Evolutionary conservation across 331 rosid species (phyloP).

Genomic region (Malus hybrid): DNA sequence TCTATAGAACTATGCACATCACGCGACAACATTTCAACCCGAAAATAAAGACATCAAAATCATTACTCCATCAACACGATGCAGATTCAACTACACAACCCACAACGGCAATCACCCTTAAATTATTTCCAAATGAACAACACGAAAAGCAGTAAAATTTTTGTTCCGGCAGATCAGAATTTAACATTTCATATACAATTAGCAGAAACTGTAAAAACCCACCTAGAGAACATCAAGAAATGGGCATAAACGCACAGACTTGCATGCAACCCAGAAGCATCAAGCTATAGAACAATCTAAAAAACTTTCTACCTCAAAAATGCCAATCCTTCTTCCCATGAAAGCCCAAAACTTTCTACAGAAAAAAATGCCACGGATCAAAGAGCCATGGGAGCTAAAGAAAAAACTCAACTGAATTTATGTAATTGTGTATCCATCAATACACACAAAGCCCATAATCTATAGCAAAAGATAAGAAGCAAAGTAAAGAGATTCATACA

Average conservation of each 20-base stretch:
- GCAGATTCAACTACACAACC: not conserved
- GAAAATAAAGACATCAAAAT: not conserved
- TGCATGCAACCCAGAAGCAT: constrained; percentile 8
- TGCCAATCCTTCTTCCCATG: constrained; percentile 4
- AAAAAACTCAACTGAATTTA: constrained; percentile 7
- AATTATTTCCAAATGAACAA: not conserved
- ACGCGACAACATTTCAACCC: not conserved
- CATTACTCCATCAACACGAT: not conserved
- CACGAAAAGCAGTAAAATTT: not conserved
- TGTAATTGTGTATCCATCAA: not conserved
- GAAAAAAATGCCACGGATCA: constrained; percentile 8
- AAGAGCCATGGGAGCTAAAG: constrained; percentile 2
- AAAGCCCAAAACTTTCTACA: constrained; percentile 7
- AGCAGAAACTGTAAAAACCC: not conserved
- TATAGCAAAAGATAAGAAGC: constrained; percentile 23
- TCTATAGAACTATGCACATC: not conserved
- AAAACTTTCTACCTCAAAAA: constrained; percentile 21
- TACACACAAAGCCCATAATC: constrained; percentile 1
- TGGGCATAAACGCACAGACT: constrained; percentile 3
- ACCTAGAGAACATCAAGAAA: not conserved
- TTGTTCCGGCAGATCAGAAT: constrained; percentile 2
- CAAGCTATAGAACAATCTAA: not conserved
- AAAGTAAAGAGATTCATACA: constrained; percentile 24
- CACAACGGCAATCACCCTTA: not conserved
- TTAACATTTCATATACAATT: not conserved